These are phyloP conservation scores for Phytophthora crassamura DNA, from an alignment of 352 stramenopile genomes.

Conservation along the genomic window DNA sequence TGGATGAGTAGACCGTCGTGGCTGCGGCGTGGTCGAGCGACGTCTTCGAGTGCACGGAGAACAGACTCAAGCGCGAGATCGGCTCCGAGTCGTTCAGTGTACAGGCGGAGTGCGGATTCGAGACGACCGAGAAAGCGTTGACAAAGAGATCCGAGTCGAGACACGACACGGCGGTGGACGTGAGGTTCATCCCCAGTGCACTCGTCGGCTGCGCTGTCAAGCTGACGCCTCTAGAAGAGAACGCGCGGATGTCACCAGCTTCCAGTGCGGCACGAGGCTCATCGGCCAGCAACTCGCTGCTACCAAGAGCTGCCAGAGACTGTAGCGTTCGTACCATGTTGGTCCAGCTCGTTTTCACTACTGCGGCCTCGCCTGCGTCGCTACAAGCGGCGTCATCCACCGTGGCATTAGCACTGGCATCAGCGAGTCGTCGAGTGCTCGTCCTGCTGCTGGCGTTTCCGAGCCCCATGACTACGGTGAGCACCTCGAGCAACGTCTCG, in stretches of 20 bases:
- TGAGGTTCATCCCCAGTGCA: conserved; percentile 53
- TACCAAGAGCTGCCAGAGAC: conserved; percentile 57
- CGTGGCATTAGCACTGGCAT: neutral
- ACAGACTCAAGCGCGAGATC: conserved; percentile 52
- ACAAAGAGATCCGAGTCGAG: conserved; percentile 57
- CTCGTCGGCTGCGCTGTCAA: conserved; percentile 7
- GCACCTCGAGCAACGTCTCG: conserved; percentile 47
- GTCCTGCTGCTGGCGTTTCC: conserved; percentile 3
- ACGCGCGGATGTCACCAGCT: conserved; percentile 39
- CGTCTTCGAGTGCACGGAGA: conserved; percentile 53
- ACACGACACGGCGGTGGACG: conserved; percentile 47
- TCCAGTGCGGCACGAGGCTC: conserved; percentile 44
- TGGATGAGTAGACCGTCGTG: conserved; percentile 15
- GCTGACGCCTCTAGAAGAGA: conserved; percentile 43
- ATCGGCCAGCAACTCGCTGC: conserved; percentile 49
- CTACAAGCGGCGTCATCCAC: conserved; percentile 6
- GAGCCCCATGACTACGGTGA: conserved; percentile 52
- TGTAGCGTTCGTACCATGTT: conserved; percentile 58
- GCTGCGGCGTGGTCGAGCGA: conserved; percentile 32
- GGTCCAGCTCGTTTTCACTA: conserved; percentile 27
- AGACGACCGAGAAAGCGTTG: conserved; percentile 49
- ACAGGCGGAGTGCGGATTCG: conserved; percentile 48
- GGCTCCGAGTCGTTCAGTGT: conserved; percentile 46
- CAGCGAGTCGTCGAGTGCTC: conserved; percentile 18
- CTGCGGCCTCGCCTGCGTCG: conserved; percentile 26